A percentile compares a stretch with the other conserved stretches of the same genome.
Conservation (phyloP, 202 grass and related monocot genomes). For the Brachypodium distachyon region DNA sequence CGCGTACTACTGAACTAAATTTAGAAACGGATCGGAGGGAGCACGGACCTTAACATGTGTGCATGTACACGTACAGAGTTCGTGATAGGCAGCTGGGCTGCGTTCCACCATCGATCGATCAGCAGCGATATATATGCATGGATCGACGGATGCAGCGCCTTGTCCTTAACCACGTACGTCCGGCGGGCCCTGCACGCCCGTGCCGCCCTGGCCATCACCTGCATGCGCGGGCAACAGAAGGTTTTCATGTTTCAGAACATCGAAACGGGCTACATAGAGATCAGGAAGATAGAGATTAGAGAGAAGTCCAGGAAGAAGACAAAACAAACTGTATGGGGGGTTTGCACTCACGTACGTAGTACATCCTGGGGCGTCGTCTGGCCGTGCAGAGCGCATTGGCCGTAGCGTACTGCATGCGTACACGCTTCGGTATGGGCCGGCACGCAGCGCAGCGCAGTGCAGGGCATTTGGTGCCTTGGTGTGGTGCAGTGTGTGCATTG, state of each 20-base stretch:
- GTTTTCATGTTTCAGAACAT: neutral
- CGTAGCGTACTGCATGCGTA: too few relatives aligned
- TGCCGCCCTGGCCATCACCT: neutral
- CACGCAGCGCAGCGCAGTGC: too few relatives aligned
- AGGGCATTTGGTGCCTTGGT: neutral
- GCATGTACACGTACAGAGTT: too few relatives aligned
- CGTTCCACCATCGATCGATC: neutral
- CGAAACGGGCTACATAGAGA: neutral
- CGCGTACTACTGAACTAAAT: too few relatives aligned
- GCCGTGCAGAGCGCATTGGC: slow-evolving; percentile 7
- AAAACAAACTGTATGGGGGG: neutral
- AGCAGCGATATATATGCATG: too few relatives aligned
- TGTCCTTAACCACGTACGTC: too few relatives aligned
- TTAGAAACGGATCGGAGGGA: too few relatives aligned
- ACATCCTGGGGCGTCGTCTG: too few relatives aligned
- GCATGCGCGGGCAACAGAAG: neutral
- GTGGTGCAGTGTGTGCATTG: neutral
- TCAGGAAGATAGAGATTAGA: neutral
- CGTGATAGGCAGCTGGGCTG: neutral
- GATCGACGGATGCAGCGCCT: too few relatives aligned
- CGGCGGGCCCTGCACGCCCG: too few relatives aligned
- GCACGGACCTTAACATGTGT: too few relatives aligned
- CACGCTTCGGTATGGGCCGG: neutral
- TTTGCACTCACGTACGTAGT: neutral
- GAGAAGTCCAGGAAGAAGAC: neutral